These are phyloP conservation scores for Backusella sp. DNA, from an alignment of 192 early-diverging fungal species.

Conservation along the genomic window DNA sequence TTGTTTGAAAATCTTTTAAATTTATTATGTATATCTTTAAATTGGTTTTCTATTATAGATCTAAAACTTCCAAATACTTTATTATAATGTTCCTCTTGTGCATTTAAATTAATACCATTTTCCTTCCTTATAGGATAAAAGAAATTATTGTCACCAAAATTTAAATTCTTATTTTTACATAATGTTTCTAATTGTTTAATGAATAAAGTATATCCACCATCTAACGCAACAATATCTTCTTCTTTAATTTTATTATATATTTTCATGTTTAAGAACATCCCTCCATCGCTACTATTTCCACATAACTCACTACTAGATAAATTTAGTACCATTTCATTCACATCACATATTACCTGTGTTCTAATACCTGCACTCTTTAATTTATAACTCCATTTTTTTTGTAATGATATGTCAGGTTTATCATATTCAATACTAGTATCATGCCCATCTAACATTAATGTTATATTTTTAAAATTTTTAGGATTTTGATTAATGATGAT, in stretches of 20 bases:
- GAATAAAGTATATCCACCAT: conserved; percentile 16
- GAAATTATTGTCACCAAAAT: not conserved
- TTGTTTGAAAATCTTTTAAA: conserved; percentile 14
- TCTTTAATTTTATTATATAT: not conserved
- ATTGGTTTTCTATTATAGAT: not conserved
- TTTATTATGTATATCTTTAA: not conserved
- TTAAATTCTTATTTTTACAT: not conserved
- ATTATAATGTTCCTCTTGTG: not conserved
- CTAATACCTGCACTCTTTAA: conserved; percentile 8
- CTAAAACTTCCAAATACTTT: not conserved
- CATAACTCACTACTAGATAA: too few relatives aligned
- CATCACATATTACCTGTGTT: conserved; percentile 2
- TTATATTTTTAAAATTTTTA: not conserved
- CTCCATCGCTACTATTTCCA: too few relatives aligned
- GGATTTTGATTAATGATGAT: not conserved
- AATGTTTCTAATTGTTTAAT: not conserved
- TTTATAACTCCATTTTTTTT: conserved; percentile 15
- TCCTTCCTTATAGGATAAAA: not conserved
- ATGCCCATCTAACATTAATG: conserved; percentile 12
- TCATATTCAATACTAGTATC: not conserved
- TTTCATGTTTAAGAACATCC: not conserved
- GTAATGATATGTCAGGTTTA: not conserved
- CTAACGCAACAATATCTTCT: not conserved
- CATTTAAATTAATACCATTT: not conserved
- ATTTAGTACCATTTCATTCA: not conserved